Percentiles rank a stretch among this genome's conserved stretches.
These are phyloP conservation scores for Xerocomellus intermedius DNA, from an alignment of 768 basidiomycete genomes.

Conservation along the genomic window DNA sequence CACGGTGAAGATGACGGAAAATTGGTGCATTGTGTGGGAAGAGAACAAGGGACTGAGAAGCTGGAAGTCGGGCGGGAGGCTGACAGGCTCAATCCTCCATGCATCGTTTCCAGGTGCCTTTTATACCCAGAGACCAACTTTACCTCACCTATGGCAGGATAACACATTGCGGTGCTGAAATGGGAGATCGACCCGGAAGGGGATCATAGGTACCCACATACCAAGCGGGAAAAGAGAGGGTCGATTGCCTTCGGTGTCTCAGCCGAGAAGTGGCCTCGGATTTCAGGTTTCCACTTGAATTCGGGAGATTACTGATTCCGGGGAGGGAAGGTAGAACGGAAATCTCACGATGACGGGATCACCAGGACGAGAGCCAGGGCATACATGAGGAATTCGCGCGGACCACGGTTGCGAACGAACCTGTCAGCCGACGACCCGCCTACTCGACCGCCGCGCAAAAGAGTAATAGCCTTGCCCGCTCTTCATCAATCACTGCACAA, in stretches of 20 bases:
- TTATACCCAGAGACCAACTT: conserved; percentile 25
- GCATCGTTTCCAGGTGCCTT: conserved; percentile 14
- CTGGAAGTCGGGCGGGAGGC: conserved; percentile 4
- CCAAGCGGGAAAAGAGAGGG: conserved; percentile 23
- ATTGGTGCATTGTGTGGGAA: conserved; percentile 15
- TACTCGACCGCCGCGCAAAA: conserved; percentile 4
- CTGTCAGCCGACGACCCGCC: conserved; percentile 9
- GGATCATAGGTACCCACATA: conserved; percentile 25
- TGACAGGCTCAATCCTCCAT: not conserved
- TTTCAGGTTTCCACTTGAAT: conserved; percentile 7
- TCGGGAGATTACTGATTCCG: conserved; percentile 20
- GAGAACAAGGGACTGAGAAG: not conserved
- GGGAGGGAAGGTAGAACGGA: conserved; percentile 2
- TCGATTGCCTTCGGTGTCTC: conserved; percentile 16
- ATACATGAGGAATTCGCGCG: conserved; percentile 23
- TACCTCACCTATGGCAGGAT: conserved; percentile 31
- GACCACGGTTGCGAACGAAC: conserved; percentile 13
- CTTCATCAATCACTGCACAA: not conserved
- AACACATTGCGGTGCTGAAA: conserved; percentile 22
- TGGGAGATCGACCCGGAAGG: conserved; percentile 30
- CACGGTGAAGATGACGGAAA: conserved; percentile 31
- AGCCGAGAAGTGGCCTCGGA: conserved; percentile 20
- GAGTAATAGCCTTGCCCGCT: conserved; percentile 9
- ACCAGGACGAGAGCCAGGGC: conserved; percentile 7
- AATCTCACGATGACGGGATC: conserved; percentile 21